Evolutionary conservation across 2,329 filamentous ascomycete genomes (phyloP), one percentile per base, ranked within the genome.

Genomic region (Malbranchea zuffiana): DNA sequence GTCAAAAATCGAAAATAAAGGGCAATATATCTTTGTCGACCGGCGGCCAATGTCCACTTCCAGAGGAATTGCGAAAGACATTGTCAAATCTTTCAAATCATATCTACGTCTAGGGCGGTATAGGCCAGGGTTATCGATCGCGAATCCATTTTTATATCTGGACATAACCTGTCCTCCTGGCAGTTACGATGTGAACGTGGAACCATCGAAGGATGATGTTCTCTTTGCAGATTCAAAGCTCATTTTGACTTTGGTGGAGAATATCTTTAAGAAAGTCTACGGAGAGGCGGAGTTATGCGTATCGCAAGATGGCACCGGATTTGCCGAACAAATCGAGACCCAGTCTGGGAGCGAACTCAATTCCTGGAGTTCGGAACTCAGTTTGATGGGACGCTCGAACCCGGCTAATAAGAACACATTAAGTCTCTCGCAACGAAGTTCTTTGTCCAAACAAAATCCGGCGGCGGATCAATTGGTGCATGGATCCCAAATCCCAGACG

Each of bases 201-300:
- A 80, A 47, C 74, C 75, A 3, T 66, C 69, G 1, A 80, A 80
- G 48, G 72, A 78, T 48, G 71, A 78, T 51, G 63, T 78, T 1
- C 47, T 78, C 2, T 77, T 79, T 46, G 66, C 68, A 20, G 59
- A 76, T 30, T 50, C 57, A 2, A 48, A 52, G 3, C 13, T 50
- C 0, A 48, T 79, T 3, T 23, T 75, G 4, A 50, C 49, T 3
- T 46, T 63, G 4, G 55, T 67, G 2, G 57, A 65, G 13, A 53
- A 53, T 19, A 48, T 77, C 1, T 65, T 77, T 30, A 47, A 46
- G n/a, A 40, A 44, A 5, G 38, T 53, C 6, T 66, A 66, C 42
- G 57, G 60, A 4, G 26, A 30, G 10, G n/a, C 23, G 10, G n/a
- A 32, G 20, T 12, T 12, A 16, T 15, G 15, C 21, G 24, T 5